Evolutionary conservation across 2,329 filamentous ascomycete species (phyloP).

Genomic region (Aureobasidium vineae): DNA sequence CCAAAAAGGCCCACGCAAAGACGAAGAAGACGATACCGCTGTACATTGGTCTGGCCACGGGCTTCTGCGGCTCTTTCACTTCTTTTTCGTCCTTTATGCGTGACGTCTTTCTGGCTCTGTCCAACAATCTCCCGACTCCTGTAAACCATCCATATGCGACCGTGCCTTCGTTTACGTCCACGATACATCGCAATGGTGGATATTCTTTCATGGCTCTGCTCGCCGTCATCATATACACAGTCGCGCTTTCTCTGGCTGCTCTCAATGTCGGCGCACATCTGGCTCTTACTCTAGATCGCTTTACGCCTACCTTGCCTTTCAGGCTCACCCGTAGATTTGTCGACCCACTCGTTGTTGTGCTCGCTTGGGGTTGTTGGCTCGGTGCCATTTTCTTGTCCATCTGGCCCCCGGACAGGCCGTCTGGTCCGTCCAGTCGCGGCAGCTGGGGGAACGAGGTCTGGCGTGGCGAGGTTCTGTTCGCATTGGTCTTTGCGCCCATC

Average conservation of each 20-base stretch:
- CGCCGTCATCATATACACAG: slow-evolving; percentile 69
- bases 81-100: slow-evolving; percentile 85
- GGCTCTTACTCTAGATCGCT: slow-evolving; percentile 59
- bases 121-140: slow-evolving; percentile 66
- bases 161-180: slow-evolving; percentile 34
- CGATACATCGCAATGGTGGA: slow-evolving; percentile 61
- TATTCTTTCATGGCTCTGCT: slow-evolving; percentile 80
- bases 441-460: slow-evolving; percentile 56
- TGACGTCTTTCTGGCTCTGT: slow-evolving; percentile 74
- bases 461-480: slow-evolving; percentile 73
- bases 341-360: slow-evolving; percentile 61
- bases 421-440: slow-evolving; percentile 35
- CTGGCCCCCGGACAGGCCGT: slow-evolving; percentile 62
- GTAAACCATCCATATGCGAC: slow-evolving; percentile 41
- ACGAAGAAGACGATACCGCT: slow-evolving; percentile 83
- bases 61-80: slow-evolving; percentile 86
- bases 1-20: slow-evolving; percentile 44
- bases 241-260: slow-evolving; percentile 67
- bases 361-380: slow-evolving; percentile 75
- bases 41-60: slow-evolving; percentile 82
- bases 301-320: slow-evolving; percentile 62
- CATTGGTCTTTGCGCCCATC: slow-evolving; percentile 76
- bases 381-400: slow-evolving; percentile 70
- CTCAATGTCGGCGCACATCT: slow-evolving; percentile 73
- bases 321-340: slow-evolving; percentile 57